Percentiles rank a stretch among this genome's conserved stretches.
Evolutionary conservation across 441 rosid genomes (phyloP).

Genomic region (Gossypium davidsonii): DNA sequence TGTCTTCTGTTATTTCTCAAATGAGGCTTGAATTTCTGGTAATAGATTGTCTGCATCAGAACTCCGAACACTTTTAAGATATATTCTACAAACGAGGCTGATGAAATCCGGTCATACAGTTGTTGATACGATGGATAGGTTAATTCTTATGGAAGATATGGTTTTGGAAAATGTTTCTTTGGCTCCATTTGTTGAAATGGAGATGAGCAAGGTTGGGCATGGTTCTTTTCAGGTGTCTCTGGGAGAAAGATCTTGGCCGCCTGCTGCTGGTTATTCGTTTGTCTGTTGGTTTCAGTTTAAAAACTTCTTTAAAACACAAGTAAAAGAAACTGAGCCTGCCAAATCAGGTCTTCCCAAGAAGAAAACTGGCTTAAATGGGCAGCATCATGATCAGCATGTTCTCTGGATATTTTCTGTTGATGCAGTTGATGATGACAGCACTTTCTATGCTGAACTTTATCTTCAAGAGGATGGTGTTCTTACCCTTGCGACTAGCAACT

Average conservation of each 20-base stretch:
- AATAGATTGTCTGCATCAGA: slow-evolving; percentile 96
- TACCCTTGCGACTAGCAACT: slow-evolving; percentile 97
- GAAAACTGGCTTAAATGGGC: slow-evolving; percentile 36
- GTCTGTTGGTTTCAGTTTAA: slow-evolving; percentile 79
- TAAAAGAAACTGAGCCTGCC: slow-evolving; percentile 42
- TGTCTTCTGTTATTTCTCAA: slow-evolving; percentile 16
- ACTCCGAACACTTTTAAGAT: slow-evolving; percentile 79
- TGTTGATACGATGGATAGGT: slow-evolving; percentile 80
- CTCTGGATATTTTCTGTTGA: slow-evolving; percentile 96
- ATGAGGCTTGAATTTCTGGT: slow-evolving; percentile 27
- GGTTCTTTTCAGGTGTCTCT: slow-evolving; percentile 76
- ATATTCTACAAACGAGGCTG: slow-evolving; percentile 76
- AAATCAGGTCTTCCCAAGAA: slow-evolving; percentile 40
- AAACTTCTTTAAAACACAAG: slow-evolving; percentile 48
- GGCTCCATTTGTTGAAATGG: slow-evolving; percentile 77
- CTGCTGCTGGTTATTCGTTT: slow-evolving; percentile 87
- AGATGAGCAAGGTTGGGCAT: slow-evolving; percentile 73
- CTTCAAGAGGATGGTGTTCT: slow-evolving; percentile 92
- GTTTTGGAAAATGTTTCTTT: slow-evolving; percentile 57
- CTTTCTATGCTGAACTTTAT: slow-evolving; percentile 91
- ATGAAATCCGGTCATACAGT: slow-evolving; percentile 70
- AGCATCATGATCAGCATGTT: slow-evolving; percentile 58
- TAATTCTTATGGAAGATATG: slow-evolving; percentile 67
- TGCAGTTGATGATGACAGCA: slow-evolving; percentile 61
- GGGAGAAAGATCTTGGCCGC: slow-evolving; percentile 91